Evolutionary conservation across 176 grass and related monocot genomes (phyloP), one percentile per base, ranked within the genome.

Genomic region (Cocos nucifera): DNA sequence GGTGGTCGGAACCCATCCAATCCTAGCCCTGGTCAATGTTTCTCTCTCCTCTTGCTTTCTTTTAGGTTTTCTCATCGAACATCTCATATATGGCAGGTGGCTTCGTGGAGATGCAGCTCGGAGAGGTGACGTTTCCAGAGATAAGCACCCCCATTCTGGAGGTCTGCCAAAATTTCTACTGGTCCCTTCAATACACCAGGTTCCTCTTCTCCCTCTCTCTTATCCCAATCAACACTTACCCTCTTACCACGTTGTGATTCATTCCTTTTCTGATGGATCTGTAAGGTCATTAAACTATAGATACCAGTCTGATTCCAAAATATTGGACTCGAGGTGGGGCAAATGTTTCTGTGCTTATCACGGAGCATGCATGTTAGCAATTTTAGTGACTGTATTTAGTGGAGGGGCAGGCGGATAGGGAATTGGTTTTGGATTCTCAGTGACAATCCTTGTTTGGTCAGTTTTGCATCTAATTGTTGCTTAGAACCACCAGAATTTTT

Each of bases 141-240:
- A 97, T 91, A 66, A 73, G 65, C 66, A 82, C 83, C 6, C 62
- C 70, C 22, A 79, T 97, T 32, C 78, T 91, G n/a, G 92, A 90
- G 80, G 87, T 96, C 61, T 96, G 92, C 65, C 87, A 88, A 62
- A 91, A 91, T 73, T 97, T 97, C 75, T 97, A 91, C 51, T 97
- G 92, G 92, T 85, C 87, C 15, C 87, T 91, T 16, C 87, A 88
- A 71, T 88, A 80, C 56, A 71, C 84, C 65, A 80, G 81, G 92
- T 97, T 55, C 23, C 26, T 5, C 9, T 27, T 14, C 49, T 22
- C 14, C 48, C 9, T 10, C 0, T 66, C 7, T 19, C 29, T n/a
- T 15, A 51, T 54, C 22, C 6, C 18, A 12, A 54, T 30, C 28
- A 6, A 30, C 28, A 30, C 28, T 30, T 6, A 30, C 28, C 7